These are phyloP conservation scores for Fomitopsis palustris DNA, from an alignment of 1,284 basidiomycete species.

Conservation along the genomic window DNA sequence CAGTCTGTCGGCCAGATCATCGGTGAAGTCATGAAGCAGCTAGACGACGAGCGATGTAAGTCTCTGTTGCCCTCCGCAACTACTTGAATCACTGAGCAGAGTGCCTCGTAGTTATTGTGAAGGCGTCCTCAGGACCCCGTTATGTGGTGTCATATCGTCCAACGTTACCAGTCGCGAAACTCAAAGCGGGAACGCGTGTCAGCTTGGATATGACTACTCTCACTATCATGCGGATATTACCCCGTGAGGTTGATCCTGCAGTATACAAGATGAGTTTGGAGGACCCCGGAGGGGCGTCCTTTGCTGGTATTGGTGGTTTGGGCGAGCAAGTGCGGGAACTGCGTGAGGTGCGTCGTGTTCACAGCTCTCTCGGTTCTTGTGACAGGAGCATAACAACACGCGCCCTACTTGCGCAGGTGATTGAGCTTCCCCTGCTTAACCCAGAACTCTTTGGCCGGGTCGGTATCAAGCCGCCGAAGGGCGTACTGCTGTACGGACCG, in stretches of 20 bases:
- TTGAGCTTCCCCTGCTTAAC: conserved; percentile 93
- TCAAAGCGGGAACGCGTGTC: conserved; percentile 93
- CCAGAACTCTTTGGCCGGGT: conserved; percentile 95
- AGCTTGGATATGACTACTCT: conserved; percentile 99
- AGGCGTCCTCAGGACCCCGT: conserved; percentile 96
- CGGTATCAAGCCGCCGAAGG: conserved; percentile 95
- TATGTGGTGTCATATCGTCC: conserved; percentile 99
- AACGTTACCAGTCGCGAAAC: conserved; percentile 86
- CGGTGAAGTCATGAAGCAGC: conserved; percentile 97
- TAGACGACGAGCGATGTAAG: conserved; percentile 97
- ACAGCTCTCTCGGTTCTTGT: too few relatives aligned
- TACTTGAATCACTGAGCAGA: neutral
- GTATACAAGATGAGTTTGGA: conserved; percentile 99
- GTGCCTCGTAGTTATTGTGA: conserved; percentile 83
- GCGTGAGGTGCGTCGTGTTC: conserved; percentile 63
- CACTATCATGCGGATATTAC: conserved; percentile 98
- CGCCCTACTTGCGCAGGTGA: conserved; percentile 54
- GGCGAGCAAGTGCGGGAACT: conserved; percentile 96
- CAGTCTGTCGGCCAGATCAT: conserved; percentile 99
- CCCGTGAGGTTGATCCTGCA: conserved; percentile 95
- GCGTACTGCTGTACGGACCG: conserved; percentile 90
- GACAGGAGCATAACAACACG: too few relatives aligned
- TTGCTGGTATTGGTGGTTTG: conserved; percentile 96
- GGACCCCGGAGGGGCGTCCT: conserved; percentile 93
- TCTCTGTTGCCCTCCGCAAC: conserved; percentile 12